Evolutionary conservation across 2,329 filamentous ascomycete genomes (phyloP), one percentile per base, ranked within the genome.

Genomic region (Botryotinia globosa): DNA sequence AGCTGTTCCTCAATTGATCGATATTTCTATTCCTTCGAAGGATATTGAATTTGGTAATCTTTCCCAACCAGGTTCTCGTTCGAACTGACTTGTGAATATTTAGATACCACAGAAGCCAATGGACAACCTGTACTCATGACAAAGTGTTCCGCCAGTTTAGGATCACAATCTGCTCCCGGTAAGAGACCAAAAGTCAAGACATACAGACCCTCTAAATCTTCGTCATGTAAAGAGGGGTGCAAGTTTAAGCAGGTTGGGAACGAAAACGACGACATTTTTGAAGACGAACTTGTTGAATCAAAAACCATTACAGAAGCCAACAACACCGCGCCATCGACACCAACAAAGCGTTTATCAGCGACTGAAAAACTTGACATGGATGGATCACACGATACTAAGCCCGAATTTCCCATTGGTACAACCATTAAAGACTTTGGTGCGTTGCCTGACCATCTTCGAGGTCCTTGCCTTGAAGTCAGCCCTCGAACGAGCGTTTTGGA

Each of bases 401-500:
- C 70, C 29, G 16, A 45, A 22, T 72, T 72, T 10, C n/a, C 62
- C 37, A 18, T 51, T 32, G 70, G 70, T 16, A 59, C 45, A 25
- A 51, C 62, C 5, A 72, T 72, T 32, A n/a, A 72, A 29, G 70
- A 72, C 62, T 72, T 72, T 48, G 51, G 29, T 32, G 44, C 48
- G 8, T 34, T 72, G 5, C 62, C 70, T 22, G 45, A 58, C 29
- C 45, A 68, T 32, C 51, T 72, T 39, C 62, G 70, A 59, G 70
- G 70, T 10, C 70, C 70, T 34, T 67, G 62, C 39, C 14, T 58
- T 10, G 70, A 72, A 72, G 63, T 72, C 34, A 72, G 70, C 12
- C 70, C 70, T 14, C 42, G 70, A 48, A 72, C 62, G 6, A 72
- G 62, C 32, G 25, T 66, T 45, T 67, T 56, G 37, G 63, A 58